Base-by-base conservation (phyloP, 2,329 filamentous ascomycete species). In the Didymella segeticola region DNA sequence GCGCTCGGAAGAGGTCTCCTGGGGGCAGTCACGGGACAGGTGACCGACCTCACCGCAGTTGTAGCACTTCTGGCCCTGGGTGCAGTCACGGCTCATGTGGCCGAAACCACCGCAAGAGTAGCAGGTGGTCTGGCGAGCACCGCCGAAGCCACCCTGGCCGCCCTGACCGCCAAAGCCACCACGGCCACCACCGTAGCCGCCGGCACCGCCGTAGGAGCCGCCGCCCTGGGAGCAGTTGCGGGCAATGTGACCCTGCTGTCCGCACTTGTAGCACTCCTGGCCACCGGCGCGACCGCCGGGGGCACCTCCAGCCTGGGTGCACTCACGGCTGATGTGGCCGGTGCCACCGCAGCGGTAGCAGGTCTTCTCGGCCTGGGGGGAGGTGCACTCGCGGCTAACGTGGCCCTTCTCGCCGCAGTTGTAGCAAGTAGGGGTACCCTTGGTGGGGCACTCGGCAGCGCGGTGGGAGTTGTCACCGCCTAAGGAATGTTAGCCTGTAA, bases 21-120 rank as follows among this genome's bases (percentile, higher is more conserved):
- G 93, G 69, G 93, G 89, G 85, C 95, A 99, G 79, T 99, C 95
- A 64, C 93, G 90, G 64, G 90, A 96, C 77, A 97, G 87, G 80
- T 98, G 93, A 60, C 95, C 93, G 68, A 93, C 89, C 82, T 97
- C 92, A 68, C 86, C 86, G 69, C 95, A 98, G 87, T 97, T 97
- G 88, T 98, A 99, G 89, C 95, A 99, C 85, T 98, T 98, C 84
- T 96, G 93, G 72, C 95, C 95, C 78, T 98, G 96, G 70, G 93
- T 96, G 81, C 95, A 99, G 80, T 98, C 95, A 83, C 93, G 89
- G 75, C 90, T 93, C 89, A 96, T 93, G 83, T 99, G 95, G 72
- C 93, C 93, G 75, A 91, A 93, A 64, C 95, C 95, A 69, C 95
- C 95, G 81, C 95, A 98, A 37, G 92, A 96, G 85, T 97, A 99